Evolutionary conservation across 345 rosid genomes (phyloP).

Genomic region (Punica granatum): DNA sequence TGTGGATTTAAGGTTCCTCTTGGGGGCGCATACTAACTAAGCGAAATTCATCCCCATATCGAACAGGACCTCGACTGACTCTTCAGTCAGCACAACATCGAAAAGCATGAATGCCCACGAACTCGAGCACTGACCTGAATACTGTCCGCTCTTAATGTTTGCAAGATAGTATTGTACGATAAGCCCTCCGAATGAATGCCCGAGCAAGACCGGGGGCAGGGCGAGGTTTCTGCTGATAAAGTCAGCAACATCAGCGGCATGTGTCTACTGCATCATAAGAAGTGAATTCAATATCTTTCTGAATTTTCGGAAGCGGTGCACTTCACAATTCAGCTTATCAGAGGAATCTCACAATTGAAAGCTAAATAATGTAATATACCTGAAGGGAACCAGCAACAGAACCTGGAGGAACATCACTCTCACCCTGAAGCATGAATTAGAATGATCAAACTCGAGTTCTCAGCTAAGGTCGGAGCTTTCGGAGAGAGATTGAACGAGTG

Average conservation of each 20-base stretch:
- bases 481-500: neutral
- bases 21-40: neutral
- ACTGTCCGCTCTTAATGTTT: slow-evolving; percentile 27
- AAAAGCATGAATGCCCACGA: neutral
- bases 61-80: neutral
- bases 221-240: slow-evolving; percentile 49
- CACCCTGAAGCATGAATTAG: slow-evolving; percentile 47
- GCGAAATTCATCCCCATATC: neutral
- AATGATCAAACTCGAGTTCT: neutral
- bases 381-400: slow-evolving; percentile 69
- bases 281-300: neutral
- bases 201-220: slow-evolving; percentile 61
- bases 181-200: slow-evolving; percentile 92
- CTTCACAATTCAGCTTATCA: slow-evolving; percentile 2
- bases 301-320: neutral
- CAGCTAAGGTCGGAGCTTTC: neutral
- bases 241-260: slow-evolving; percentile 75
- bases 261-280: slow-evolving; percentile 60
- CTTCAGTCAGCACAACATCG: neutral
- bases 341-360: slow-evolving; percentile 4
- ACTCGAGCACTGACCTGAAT: slow-evolving; percentile 25
- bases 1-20: neutral
- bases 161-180: slow-evolving; percentile 75
- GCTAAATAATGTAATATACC: slow-evolving; percentile 29
- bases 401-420: slow-evolving; percentile 64